phyloP scores from a whole-genome alignment of 1,284 basidiomycete species.

The Grifola frondosa region DNA sequence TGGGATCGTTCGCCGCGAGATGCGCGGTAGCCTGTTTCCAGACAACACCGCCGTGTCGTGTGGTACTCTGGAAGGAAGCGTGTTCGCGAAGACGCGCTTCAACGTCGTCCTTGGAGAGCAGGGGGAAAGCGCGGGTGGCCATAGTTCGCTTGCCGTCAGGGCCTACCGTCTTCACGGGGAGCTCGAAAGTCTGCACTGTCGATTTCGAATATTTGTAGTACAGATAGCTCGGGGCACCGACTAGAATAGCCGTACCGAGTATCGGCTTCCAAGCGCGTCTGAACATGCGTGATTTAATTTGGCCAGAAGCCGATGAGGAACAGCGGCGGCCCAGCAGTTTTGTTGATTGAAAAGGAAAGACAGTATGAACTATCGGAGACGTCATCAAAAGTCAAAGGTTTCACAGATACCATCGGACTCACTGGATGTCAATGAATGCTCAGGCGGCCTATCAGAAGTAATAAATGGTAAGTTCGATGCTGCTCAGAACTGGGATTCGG shows the following conservation, averaged over 20 bases:
- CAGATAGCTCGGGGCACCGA: constrained; percentile 51
- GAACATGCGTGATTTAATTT: constrained; percentile 57
- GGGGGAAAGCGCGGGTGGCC: constrained; percentile 50
- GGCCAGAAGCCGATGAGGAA: too few species aligned
- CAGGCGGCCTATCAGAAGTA: too few species aligned
- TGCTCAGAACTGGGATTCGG: too few species aligned
- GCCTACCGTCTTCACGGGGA: constrained; percentile 52
- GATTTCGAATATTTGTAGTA: constrained; percentile 43
- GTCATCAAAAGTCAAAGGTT: too few species aligned
- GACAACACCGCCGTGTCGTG: constrained; percentile 50
- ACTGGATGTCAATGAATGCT: too few species aligned
- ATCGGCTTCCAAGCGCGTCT: constrained; percentile 66
- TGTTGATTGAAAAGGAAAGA: too few species aligned
- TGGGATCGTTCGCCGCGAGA: constrained; percentile 83
- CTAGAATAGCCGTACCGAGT: constrained; percentile 44
- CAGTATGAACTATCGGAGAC: too few species aligned
- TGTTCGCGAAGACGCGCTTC: constrained; percentile 61
- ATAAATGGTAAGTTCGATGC: too few species aligned
- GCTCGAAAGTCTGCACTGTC: constrained; percentile 47
- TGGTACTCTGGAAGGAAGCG: constrained; percentile 44
- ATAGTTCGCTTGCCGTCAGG: constrained; percentile 60
- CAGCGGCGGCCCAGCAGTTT: too few species aligned
- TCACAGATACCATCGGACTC: too few species aligned
- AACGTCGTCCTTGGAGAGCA: constrained; percentile 57
- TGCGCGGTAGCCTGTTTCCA: constrained; percentile 80